These are phyloP conservation scores for Neoboletus magnificus DNA, from an alignment of 768 basidiomycete genomes.

Conservation along the genomic window DNA sequence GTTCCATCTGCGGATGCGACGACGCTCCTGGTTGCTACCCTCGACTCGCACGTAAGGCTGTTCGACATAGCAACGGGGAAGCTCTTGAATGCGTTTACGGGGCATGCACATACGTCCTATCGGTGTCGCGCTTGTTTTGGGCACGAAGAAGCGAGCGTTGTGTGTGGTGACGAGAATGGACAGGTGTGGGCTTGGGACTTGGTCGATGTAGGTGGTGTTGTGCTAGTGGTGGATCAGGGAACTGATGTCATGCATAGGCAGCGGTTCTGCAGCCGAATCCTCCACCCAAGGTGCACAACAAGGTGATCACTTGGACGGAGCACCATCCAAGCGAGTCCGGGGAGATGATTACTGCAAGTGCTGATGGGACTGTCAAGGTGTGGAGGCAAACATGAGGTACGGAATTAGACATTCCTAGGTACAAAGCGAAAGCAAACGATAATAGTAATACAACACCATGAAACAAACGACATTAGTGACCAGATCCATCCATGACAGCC, in stretches of 20 bases:
- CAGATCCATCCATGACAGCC: slow-evolving; percentile 28
- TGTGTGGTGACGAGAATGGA: slow-evolving; percentile 91
- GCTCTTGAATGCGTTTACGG: slow-evolving; percentile 79
- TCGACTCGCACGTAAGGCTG: slow-evolving; percentile 82
- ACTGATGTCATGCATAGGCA: slow-evolving; percentile 46
- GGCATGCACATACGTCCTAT: slow-evolving; percentile 72
- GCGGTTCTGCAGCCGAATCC: slow-evolving; percentile 67
- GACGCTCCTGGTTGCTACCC: slow-evolving; percentile 76
- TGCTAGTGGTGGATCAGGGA: background rate
- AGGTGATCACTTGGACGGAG: slow-evolving; percentile 89
- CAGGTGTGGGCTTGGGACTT: slow-evolving; percentile 91
- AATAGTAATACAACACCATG: slow-evolving; percentile 21
- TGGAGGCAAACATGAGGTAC: slow-evolving; percentile 56
- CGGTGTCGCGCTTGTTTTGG: slow-evolving; percentile 81
- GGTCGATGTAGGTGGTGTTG: slow-evolving; percentile 60
- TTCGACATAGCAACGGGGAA: slow-evolving; percentile 84
- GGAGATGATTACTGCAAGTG: slow-evolving; percentile 86
- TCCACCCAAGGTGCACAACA: slow-evolving; percentile 75
- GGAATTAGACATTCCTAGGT: background rate
- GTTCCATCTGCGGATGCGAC: slow-evolving; percentile 75
- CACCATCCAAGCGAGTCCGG: slow-evolving; percentile 78
- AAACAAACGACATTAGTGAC: slow-evolving; percentile 14
- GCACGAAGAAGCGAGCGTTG: slow-evolving; percentile 73
- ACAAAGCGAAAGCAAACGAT: background rate
- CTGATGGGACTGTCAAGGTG: slow-evolving; percentile 88